Percentiles rank a stretch among this genome's conserved stretches.
Evolutionary conservation across 306 rosid genomes (phyloP).

Genomic region (Cicer yamashitae): DNA sequence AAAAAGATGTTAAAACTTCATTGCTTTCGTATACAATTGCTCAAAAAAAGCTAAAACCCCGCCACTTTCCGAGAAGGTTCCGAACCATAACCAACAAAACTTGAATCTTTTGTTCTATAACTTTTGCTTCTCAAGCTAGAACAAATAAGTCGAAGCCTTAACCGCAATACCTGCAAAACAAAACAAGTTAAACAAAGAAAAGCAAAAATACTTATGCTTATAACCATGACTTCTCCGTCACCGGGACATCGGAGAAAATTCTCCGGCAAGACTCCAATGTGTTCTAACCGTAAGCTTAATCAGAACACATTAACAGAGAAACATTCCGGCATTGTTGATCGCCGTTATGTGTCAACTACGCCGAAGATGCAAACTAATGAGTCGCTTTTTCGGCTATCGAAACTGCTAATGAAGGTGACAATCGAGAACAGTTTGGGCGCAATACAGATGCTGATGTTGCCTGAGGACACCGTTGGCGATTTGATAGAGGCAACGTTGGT

Average conservation of each 20-base stretch:
- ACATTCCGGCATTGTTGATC: slow-evolving; percentile 21
- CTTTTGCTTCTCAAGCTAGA: slow-evolving; percentile 2
- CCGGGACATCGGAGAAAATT: slow-evolving; percentile 43
- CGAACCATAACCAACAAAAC: neutral
- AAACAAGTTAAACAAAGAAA: neutral
- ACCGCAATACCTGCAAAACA: slow-evolving; percentile 14
- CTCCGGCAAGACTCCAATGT: slow-evolving; percentile 21
- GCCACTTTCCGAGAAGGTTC: slow-evolving; percentile 39
- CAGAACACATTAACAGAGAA: slow-evolving; percentile 15
- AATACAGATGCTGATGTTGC: slow-evolving; percentile 55
- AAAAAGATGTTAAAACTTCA: neutral
- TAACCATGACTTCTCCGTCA: slow-evolving; percentile 45
- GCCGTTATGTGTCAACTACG: slow-evolving; percentile 30
- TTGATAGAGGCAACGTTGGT: slow-evolving; percentile 56
- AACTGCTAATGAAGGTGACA: slow-evolving; percentile 61
- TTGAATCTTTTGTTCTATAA: neutral
- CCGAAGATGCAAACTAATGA: neutral
- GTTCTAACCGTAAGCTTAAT: neutral
- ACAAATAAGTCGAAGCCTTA: neutral
- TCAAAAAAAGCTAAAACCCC: neutral
- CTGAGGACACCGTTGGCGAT: slow-evolving; percentile 57
- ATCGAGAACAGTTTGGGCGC: slow-evolving; percentile 64
- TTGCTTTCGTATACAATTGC: neutral
- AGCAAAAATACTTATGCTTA: slow-evolving; percentile 45
- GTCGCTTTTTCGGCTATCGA: slow-evolving; percentile 37